These are phyloP conservation scores for Geoglossum cookeanum DNA, from an alignment of 2,329 filamentous ascomycete genomes.

Conservation along the genomic window DNA sequence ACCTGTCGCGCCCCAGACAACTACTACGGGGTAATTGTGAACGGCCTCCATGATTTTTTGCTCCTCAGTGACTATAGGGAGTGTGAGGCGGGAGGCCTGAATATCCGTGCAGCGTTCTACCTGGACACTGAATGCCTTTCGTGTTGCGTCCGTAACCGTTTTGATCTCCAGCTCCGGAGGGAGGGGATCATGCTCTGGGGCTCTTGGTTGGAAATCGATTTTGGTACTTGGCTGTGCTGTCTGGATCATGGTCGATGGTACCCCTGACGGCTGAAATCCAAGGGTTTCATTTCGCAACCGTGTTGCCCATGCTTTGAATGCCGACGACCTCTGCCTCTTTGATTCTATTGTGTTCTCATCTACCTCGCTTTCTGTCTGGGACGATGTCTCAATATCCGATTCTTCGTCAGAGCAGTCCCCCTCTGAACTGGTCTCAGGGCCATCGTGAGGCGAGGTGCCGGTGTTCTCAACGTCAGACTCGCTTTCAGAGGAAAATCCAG, in stretches of 20 bases:
- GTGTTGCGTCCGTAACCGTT: constrained; percentile 33
- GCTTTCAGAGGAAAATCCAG: constrained; percentile 35
- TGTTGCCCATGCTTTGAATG: constrained; percentile 88
- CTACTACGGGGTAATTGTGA: constrained; percentile 72
- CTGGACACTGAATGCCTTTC: constrained; percentile 59
- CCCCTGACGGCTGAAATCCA: constrained; percentile 38
- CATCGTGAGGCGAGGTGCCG: constrained; percentile 23
- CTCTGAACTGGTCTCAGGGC: constrained; percentile 14
- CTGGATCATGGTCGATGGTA: constrained; percentile 13
- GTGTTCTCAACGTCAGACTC: constrained; percentile 25
- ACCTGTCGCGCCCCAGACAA: constrained; percentile 87
- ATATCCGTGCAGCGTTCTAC: constrained; percentile 54
- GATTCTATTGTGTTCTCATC: constrained; percentile 12
- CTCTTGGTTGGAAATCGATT: constrained; percentile 39
- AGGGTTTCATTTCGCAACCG: constrained; percentile 70
- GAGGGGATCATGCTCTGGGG: constrained; percentile 50
- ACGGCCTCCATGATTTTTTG: constrained; percentile 97
- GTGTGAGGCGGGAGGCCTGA: constrained; percentile 54
- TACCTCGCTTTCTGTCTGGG: constrained; percentile 19
- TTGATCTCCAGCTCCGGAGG: constrained; percentile 43
- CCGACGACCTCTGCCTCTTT: constrained; percentile 31
- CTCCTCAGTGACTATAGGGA: constrained; percentile 87
- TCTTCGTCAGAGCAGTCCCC: constrained; percentile 15
- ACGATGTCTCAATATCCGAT: constrained; percentile 17
- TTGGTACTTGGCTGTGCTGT: constrained; percentile 27